phyloP scores from a whole-genome alignment of 306 rosid genomes.

The Citrullus colocynthis region DNA sequence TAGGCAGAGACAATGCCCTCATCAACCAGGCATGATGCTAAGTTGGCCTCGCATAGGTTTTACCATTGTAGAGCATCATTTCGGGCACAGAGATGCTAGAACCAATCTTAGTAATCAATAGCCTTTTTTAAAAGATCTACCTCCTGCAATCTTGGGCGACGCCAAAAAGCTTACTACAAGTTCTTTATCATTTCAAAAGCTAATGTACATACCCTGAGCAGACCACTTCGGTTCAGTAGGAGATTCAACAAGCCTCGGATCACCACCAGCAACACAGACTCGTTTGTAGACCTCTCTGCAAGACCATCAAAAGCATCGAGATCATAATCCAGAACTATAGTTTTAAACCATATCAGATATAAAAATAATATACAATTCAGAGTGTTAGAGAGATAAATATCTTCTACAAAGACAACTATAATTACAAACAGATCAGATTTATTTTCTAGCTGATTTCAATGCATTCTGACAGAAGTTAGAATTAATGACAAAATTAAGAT shows the following conservation, averaged over 20 bases:
- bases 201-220: conserved; percentile 35
- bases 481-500: neutral
- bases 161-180: neutral
- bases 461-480: neutral
- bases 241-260: conserved; percentile 62
- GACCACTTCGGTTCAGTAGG: conserved; percentile 99
- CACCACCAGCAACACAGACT: conserved; percentile 56
- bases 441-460: neutral
- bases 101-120: no score
- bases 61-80: neutral
- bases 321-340: conserved; percentile 10
- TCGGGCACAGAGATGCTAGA: no score
- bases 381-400: neutral
- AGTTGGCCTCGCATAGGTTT: neutral
- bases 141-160: no score
- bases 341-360: neutral
- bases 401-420: neutral
- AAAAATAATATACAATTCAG: neutral
- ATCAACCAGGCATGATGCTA: neutral
- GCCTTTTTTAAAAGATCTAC: no score
- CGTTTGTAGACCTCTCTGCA: conserved; percentile 58
- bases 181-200: neutral
- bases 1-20: neutral
- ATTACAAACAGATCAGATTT: neutral
- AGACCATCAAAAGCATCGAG: conserved; percentile 7